These are phyloP conservation scores for Endogone sp. DNA, from an alignment of 192 early-diverging fungal species.

Conservation along the genomic window DNA sequence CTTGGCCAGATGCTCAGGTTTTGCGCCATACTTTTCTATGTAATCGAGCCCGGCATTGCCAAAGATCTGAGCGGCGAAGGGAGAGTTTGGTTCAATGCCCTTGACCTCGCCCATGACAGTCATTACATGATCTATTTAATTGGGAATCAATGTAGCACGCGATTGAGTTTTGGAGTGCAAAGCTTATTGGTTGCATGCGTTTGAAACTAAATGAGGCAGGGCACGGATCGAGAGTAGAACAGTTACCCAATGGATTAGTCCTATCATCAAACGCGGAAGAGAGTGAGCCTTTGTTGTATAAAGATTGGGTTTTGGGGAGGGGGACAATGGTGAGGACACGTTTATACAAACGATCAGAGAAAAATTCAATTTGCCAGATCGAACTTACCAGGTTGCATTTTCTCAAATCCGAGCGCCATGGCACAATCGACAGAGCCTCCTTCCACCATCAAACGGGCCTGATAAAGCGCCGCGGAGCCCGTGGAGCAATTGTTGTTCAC, in stretches of 20 bases:
- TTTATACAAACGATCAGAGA: too few relatives aligned
- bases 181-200: background rate
- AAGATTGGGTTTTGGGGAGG: too few relatives aligned
- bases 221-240: background rate
- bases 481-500: slow-evolving; percentile 81
- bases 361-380: too few relatives aligned
- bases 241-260: slow-evolving; percentile 53
- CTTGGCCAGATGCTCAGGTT: slow-evolving; percentile 50
- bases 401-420: slow-evolving; percentile 75
- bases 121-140: slow-evolving; percentile 49
- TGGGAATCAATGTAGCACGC: too few relatives aligned
- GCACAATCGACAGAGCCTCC: slow-evolving; percentile 60
- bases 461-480: slow-evolving; percentile 64
- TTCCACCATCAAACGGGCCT: slow-evolving; percentile 57
- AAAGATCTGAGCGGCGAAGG: slow-evolving; percentile 67
- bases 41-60: slow-evolving; percentile 71
- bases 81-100: slow-evolving; percentile 47
- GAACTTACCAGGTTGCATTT: slow-evolving; percentile 45
- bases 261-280: slow-evolving; percentile 49
- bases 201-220: background rate
- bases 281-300: slow-evolving; percentile 43
- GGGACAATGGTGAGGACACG: too few relatives aligned
- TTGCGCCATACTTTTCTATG: slow-evolving; percentile 58
- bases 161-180: too few relatives aligned
- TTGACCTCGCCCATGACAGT: slow-evolving; percentile 52